Evolutionary conservation across 179 eudicot genomes (phyloP), one percentile per base, ranked within the genome.

Genomic region (Silene vulgaris): DNA sequence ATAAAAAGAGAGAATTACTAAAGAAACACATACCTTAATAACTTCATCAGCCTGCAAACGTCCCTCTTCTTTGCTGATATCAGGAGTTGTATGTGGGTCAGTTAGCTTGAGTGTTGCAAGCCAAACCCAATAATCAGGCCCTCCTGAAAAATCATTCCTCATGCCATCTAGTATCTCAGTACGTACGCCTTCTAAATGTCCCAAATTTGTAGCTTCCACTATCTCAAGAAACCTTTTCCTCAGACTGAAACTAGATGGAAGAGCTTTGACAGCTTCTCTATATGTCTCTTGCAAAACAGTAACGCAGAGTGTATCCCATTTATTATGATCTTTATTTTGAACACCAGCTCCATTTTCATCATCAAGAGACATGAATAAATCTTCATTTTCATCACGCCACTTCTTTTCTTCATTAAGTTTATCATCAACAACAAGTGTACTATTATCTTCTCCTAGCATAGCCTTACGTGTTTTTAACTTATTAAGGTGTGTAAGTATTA

Each of bases 401-500:
- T 90, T 80, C 72, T 89, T 82, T 21, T 84, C 90, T 35, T 87
- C 85, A 59, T 71, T 77, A 76, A 74, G 78, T 70, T 37, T 60
- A 70, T 66, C 76, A 74, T 84, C 85, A 74, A 78, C 87, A 65
- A 86, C 69, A 8, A 88, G 85, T 19, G 88, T 76, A 32, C 90
- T 91, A 74, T 78, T 79, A 75, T 80, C 90, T 79, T 93, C 96
- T 59, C 97, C 98, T 63, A 93, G 86, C 73, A 82, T 87, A 76
- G 84, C 88, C 81, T 89, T 93, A 11, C 98, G 90, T 67, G 87
- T 88, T 83, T 79, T 90, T 68, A 91, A 76, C 88, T 93, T 93
- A 84, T 91, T 91, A 37, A 93, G 93, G 80, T 84, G 90, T 17
- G 98, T 91, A 63, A 93, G 96, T 69, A 91, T 96, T 92, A 93